Base-by-base conservation (phyloP, 345 rosid species). In the Gossypioides kirkii region DNA sequence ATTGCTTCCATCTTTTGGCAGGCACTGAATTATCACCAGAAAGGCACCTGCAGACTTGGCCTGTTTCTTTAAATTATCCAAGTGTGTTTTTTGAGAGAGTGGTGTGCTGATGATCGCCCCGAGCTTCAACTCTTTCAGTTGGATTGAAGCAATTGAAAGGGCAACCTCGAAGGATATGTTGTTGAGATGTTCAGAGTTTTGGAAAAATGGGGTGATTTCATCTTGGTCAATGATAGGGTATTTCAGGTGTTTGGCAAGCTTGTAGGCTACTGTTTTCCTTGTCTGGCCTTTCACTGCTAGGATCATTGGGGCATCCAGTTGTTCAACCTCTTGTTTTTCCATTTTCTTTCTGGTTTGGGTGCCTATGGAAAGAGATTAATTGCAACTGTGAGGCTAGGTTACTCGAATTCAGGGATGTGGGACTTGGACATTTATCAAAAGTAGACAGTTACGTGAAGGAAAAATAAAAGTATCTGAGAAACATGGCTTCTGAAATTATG, bases 221-320 rank as follows among this genome's bases (percentile, higher is more conserved):
- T 43, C 70, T 22, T 43, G 53, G 53, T 65, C 53, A 65, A 65
- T 6, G 6, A 65, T 2, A 10, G 70, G 70, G 70, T 65, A 65
- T 13, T 20, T 22, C 70, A 65, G 70, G 36, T 45, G 54, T 65
- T 65, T 65, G 53, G 70, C 70, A 43, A 65, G 54, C 70, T 65
- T 3, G 53, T 25, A 22, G 54, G 54, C 70, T 43, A 65, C 52
- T 12, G 1, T 9, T 10, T 47, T 16, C 18, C 53, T 43, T 12
- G 2, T 25, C 18, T 45, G 70, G 53, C 53, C 54, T 45, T 65
- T 45, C 70, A 65, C 53, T 12, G 36, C 70, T 12, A 65, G 53
- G 70, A 45, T 22, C 52, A 65, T 22, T 65, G 53, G 70, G 11
- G 36, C 36, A 22, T 65, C 53, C 7, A 45, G 1, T 20, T 65